Evolutionary conservation across 2,329 filamentous ascomycete genomes (phyloP), one percentile per base, ranked within the genome.

Genomic region (Metarhizium brunneum): DNA sequence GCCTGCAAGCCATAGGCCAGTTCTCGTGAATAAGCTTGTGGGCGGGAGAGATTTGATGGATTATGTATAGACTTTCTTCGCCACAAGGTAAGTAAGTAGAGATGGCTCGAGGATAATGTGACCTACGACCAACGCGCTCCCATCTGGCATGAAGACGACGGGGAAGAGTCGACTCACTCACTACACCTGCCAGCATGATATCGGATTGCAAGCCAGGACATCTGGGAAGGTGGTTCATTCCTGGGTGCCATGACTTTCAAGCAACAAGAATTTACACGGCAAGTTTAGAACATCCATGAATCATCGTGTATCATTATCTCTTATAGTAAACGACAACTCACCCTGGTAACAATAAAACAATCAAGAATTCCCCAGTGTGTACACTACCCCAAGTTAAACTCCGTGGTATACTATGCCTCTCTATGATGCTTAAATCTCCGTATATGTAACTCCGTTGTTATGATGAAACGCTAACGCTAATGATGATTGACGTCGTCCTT

Each of bases 391-490:
- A 38, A 32, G 18, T 6, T 6, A 20, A 36, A 50, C 5, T 11
- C 30, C 48, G 35, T 30, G 18, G 50, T 55, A 45, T 52, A 52
- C 14, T 49, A 40, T 49, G 25, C 43, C 20, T 42, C n/a, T 54
- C 52, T 54, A 43, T 53, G 35, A 54, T 54, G 18, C 25, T 49
- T 47, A 30, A 49, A 10, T 50, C 52, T 8, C 35, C 35, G 32
- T 13, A 54, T 4, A 50, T 18, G 32, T 10, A n/a, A 50, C 48
- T 20, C 35, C 35, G 48, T 20, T 45, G 16, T 18, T 38, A 38
- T 54, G 42, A 49, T 13, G 45, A 43, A 40, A 56, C 54, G 54
- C 50, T 49, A 53, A 56, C 51, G 54, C 54, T 56, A 42, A 53
- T 47, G 40, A 53, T 42, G 25, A 45, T 16, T 43, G 38, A 29